Conservation (phyloP, 1,284 basidiomycete genomes). For the Neotropicomus parvogracilis region DNA sequence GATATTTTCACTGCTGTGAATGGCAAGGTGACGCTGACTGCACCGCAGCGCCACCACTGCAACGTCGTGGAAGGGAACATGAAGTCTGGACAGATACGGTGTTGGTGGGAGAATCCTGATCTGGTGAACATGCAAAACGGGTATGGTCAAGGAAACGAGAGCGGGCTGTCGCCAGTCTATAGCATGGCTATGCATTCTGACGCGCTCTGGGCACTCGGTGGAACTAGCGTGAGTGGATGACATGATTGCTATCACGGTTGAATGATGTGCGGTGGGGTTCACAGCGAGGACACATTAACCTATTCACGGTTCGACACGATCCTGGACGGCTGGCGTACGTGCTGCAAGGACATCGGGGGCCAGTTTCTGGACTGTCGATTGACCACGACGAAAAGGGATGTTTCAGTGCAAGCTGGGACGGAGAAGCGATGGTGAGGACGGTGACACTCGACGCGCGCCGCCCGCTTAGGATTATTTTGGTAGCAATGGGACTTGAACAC, state of each 20-base stretch:
- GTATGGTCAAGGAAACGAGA: conserved; percentile 42
- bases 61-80: conserved; percentile 89
- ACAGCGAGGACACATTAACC: conserved; percentile 82
- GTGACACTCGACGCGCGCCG: too few relatives aligned
- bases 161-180: conserved; percentile 69
- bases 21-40: conserved; percentile 82
- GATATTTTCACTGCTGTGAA: conserved; percentile 89
- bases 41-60: conserved; percentile 85
- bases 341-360: conserved; percentile 71
- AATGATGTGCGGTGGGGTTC: conserved; percentile 10
- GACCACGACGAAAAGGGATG: conserved; percentile 80
- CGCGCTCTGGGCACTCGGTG: conserved; percentile 85
- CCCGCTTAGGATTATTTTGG: conserved; percentile 8
- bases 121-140: conserved; percentile 31
- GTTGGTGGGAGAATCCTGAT: conserved; percentile 84
- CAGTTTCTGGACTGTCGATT: conserved; percentile 84
- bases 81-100: conserved; percentile 83
- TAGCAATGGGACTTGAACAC: conserved; percentile 99
- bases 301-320: conserved; percentile 90
- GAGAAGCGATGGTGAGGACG: conserved; percentile 75
- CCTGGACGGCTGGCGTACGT: conserved; percentile 79
- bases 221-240: conserved; percentile 64
- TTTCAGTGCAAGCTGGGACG: conserved; percentile 94
- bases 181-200: conserved; percentile 88
- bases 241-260: conserved; percentile 15